These are phyloP conservation scores for Ceriops zippeliana DNA, from an alignment of 345 rosid species.

Conservation along the genomic window DNA sequence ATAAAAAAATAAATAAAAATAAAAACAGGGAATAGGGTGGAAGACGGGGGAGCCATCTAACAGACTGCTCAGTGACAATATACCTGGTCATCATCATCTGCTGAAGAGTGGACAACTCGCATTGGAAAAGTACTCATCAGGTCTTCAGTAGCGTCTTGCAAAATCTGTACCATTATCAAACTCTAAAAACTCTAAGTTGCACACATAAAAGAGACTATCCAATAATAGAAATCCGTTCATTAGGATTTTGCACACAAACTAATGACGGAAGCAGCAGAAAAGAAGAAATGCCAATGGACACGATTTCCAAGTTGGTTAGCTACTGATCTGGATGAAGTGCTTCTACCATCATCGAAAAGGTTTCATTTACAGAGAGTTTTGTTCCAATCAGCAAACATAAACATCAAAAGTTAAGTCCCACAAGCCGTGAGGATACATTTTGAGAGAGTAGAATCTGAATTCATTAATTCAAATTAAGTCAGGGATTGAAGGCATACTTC, in stretches of 20 bases:
- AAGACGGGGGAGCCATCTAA: neutral
- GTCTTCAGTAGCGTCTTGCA: conserved; percentile 39
- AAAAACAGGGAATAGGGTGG: neutral
- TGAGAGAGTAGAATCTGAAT: neutral
- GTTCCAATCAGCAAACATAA: conserved; percentile 4
- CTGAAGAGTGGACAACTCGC: conserved; percentile 45
- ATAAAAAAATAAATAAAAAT: neutral
- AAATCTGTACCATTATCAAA: conserved; percentile 29
- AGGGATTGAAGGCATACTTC: conserved; percentile 33
- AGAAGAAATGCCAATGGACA: too few relatives aligned
- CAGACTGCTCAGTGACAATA: neutral
- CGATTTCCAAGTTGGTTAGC: neutral
- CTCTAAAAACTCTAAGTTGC: too few relatives aligned
- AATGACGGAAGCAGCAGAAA: too few relatives aligned
- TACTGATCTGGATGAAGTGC: neutral
- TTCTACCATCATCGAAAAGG: neutral
- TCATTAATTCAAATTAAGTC: conserved; percentile 10
- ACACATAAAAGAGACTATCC: too few relatives aligned
- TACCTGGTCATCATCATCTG: conserved; percentile 65
- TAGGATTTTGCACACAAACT: too few relatives aligned
- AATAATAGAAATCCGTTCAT: too few relatives aligned
- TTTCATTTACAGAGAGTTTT: neutral
- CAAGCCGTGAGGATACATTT: neutral
- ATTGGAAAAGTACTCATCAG: conserved; percentile 33
- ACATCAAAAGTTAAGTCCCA: neutral